A percentile compares a stretch with the other conserved stretches of the same genome.
phyloP scores from a whole-genome alignment of 805 yeast species.

The Cyberlindnera saturnus region DNA sequence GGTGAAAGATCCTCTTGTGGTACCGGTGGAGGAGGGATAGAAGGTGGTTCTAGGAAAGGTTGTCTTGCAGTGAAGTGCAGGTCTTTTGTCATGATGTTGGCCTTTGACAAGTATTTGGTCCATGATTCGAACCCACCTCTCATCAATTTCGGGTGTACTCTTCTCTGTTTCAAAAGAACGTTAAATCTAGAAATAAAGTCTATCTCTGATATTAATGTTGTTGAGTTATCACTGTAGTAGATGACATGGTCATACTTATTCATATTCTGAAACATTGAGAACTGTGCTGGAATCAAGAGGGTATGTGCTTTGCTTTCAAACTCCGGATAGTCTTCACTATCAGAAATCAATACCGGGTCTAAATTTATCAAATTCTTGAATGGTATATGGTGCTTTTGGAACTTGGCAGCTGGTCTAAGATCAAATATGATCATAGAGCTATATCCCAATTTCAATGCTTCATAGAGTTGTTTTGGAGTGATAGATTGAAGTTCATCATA shows the following conservation, averaged over 20 bases:
- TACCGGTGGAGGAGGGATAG: constrained; percentile 21
- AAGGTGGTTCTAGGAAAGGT: constrained; percentile 23
- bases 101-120: constrained; percentile 28
- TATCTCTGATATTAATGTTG: constrained; percentile 24
- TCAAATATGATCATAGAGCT: constrained; percentile 37
- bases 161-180: constrained; percentile 10
- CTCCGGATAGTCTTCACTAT: constrained; percentile 26
- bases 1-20: constrained; percentile 7
- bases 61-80: constrained; percentile 21
- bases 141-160: constrained; percentile 23
- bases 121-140: constrained; percentile 43
- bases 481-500: constrained; percentile 43
- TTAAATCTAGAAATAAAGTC: constrained; percentile 30
- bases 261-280: constrained; percentile 25
- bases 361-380: constrained; percentile 33
- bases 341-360: constrained; percentile 34
- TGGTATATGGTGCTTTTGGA: constrained; percentile 29
- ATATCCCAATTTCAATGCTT: constrained; percentile 35
- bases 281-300: neutral
- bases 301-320: constrained; percentile 14
- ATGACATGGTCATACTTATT: constrained; percentile 30
- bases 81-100: constrained; percentile 17
- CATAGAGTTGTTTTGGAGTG: constrained; percentile 33
- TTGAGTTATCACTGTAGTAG: constrained; percentile 32
- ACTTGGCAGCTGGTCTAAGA: constrained; percentile 30